Conservation (phyloP, 2,329 filamentous ascomycete genomes). For the Cladobotryum mycophilum region DNA sequence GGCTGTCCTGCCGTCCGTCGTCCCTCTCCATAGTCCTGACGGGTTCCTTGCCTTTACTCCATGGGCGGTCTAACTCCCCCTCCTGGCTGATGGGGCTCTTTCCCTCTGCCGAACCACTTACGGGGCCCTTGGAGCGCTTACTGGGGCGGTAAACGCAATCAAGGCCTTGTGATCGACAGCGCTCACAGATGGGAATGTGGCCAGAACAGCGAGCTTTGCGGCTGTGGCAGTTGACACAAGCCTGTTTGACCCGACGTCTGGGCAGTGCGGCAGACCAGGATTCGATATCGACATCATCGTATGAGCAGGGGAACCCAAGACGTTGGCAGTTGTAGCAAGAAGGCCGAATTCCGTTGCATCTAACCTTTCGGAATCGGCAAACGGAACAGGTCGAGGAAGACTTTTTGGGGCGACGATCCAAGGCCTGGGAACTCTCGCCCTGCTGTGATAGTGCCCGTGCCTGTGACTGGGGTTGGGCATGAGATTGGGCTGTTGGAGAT, state of each 20-base stretch:
- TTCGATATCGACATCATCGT: slow-evolving; percentile 41
- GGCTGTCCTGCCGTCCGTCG: slow-evolving; percentile 29
- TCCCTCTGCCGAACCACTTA: slow-evolving; percentile 17
- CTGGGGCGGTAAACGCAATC: slow-evolving; percentile 50
- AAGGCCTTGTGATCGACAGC: slow-evolving; percentile 44
- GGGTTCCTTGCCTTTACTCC: slow-evolving; percentile 4
- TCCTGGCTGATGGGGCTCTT: slow-evolving; percentile 30
- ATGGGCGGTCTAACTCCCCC: slow-evolving; percentile 22
- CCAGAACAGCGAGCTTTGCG: slow-evolving; percentile 54
- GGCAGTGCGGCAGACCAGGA: slow-evolving; percentile 41
- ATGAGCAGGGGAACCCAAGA: slow-evolving; percentile 51
- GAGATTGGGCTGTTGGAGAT: no score
- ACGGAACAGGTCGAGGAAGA: slow-evolving; percentile 46
- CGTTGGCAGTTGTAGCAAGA: slow-evolving; percentile 54
- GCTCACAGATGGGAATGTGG: slow-evolving; percentile 49
- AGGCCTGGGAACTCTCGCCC: no score
- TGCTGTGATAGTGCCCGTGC: no score
- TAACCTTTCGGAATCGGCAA: slow-evolving; percentile 51
- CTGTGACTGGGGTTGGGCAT: no score
- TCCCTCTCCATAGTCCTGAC: slow-evolving; percentile 13
- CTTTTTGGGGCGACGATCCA: slow-evolving; percentile 32
- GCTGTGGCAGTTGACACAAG: slow-evolving; percentile 52
- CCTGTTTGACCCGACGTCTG: slow-evolving; percentile 48
- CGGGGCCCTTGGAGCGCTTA: slow-evolving; percentile 31
- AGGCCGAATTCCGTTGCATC: slow-evolving; percentile 48